Base-by-base conservation (phyloP, 352 stramenopile genomes). In the Globisporangium barbulae region DNA sequence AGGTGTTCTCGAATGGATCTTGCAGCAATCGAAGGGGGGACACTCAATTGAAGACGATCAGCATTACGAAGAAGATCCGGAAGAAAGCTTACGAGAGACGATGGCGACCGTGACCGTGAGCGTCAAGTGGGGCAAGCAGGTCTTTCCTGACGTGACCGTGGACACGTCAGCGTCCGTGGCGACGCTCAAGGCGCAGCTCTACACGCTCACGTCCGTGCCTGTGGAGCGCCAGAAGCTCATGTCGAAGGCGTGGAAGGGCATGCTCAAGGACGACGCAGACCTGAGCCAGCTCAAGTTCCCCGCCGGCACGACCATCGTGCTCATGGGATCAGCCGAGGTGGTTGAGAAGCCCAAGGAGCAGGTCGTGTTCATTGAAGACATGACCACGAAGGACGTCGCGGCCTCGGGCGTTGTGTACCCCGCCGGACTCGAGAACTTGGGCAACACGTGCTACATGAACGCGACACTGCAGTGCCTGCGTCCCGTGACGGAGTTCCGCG, bases 291-390 rank as follows among this genome's bases (percentile, higher is more conserved):
- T 92, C 47, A 89, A 81, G 64, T 70, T 96, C 31, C 64, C 76
- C 2, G 73, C 89, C 54, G 82, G 83, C 58, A 61, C 79, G 13
- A 75, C 77, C 25, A 69, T 98, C 30, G 98, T 96, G 75, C 80
- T 99, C 65, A 98, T 99, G 86, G 96, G 96, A 39, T 98, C 90
- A 30, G 93, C 93, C 8, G 94, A 98, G 54, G 85, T 96, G 8
- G 79, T 98, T 15, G 69, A 84, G 54, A 93, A 91, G 61, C 93
- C 93, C 37, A 85, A 83, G 69, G 79, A 93, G 58, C 77, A 75
- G 25, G 77, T 81, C 37, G 61, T 94, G 39, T 97, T 97, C 74
- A 78, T 97, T 55, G 89, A 97, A 69, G 91, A 97, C 67, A 83
- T 96, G 73, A 78, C 79, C 9, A 72, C 70, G 39, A 89, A 88